Base-by-base conservation (phyloP, 2,329 filamentous ascomycete species). In the Malbranchea cinnamomea region DNA sequence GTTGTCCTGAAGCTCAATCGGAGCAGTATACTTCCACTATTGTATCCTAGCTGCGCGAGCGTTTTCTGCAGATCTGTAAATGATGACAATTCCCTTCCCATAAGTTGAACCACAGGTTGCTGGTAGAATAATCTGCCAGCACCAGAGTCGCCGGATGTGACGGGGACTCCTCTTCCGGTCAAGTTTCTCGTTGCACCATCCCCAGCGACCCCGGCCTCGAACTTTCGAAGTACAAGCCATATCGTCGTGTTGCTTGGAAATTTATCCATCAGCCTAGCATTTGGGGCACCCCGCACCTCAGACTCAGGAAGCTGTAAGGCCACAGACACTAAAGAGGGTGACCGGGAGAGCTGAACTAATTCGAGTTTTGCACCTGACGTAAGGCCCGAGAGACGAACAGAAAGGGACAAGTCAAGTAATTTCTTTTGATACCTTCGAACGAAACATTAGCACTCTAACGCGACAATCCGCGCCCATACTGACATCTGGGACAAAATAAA, bases 51-150 rank as follows among this genome's bases (percentile, higher is more conserved):
- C 50, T 93, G 82, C 4, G 74, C 75, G 26, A 98, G 56, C 1
- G 82, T 85, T 63, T 92, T 92, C 52, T 94, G 83, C 34, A 95
- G 67, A 45, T 91, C 85, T 11, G 64, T 63, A 44, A 95, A 81
- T 0, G 70, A 74, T 2, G 75, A 68, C 10, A 93, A 56, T 42
- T 87, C 81, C 44, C 81, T 68, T 6, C 78, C 81, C 67, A 92
- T 77, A 38, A 93, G 70, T 39, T 85, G 78, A 32, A 95, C 57
- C 10, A 84, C 74, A 0, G 89, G 89, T 40, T 74, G 78, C 56
- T 95, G 82, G 47, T 94, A 94, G 52, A 78, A 80, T 30, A 98
- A 58, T 49, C 85, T 73, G 4, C 85, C 87, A 18, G 77, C 71
- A 9, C 63, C 65, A 4, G 62, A 50, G 14, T 51, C 52, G 4